These are phyloP conservation scores for Capsicum pubescens DNA, from an alignment of 257 asterid genomes.

Conservation along the genomic window DNA sequence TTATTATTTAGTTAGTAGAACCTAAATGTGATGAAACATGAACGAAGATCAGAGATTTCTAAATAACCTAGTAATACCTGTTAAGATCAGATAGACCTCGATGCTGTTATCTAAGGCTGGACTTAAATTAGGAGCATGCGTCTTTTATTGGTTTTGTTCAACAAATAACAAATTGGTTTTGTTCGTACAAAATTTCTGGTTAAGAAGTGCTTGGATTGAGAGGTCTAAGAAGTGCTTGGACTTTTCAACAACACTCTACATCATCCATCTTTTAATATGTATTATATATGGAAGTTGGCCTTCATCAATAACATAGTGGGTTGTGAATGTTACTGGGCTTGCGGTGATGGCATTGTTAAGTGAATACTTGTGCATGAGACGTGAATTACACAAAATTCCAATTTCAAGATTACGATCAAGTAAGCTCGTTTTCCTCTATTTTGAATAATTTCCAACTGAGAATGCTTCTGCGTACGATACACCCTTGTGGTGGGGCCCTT, in stretches of 20 bases:
- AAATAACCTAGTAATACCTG: not conserved
- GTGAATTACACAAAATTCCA: conserved; percentile 78
- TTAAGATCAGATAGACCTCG: not conserved
- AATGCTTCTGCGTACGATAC: too few species aligned
- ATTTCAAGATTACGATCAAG: conserved; percentile 70
- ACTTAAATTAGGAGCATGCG: not conserved
- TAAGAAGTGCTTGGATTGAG: conserved; percentile 70
- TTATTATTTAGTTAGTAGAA: not conserved
- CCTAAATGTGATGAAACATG: not conserved
- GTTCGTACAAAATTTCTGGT: not conserved
- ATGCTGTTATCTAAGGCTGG: not conserved
- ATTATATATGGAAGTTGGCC: conserved; percentile 92
- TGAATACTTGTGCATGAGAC: conserved; percentile 79
- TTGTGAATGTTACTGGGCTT: conserved; percentile 73
- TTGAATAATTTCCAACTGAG: not conserved
- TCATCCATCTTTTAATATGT: conserved; percentile 78
- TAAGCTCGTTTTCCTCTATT: conserved; percentile 46
- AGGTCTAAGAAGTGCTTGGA: conserved; percentile 96
- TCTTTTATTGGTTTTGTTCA: not conserved
- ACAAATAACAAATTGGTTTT: not conserved
- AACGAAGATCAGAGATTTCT: not conserved
- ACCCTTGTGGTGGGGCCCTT: too few species aligned
- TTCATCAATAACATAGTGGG: conserved; percentile 91
- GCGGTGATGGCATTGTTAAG: conserved; percentile 84
- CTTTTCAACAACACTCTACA: conserved; percentile 82